phyloP scores from a whole-genome alignment of 768 basidiomycete genomes.

The Multifurca ochricompacta region DNA sequence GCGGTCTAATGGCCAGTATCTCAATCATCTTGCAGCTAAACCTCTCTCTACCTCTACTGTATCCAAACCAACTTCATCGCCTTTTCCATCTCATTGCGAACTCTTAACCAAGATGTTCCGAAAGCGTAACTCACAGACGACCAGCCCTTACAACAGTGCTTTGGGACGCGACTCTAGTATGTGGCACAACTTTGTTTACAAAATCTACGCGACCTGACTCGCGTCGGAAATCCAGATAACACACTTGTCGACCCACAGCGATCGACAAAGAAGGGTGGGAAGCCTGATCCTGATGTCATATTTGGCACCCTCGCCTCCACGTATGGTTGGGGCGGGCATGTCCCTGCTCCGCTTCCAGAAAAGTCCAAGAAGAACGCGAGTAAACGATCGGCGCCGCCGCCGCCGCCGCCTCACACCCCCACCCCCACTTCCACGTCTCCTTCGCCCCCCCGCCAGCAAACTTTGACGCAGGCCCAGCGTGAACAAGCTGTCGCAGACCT shows the following conservation, averaged over 20 bases:
- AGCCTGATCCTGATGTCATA: neutral
- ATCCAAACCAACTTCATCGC: neutral
- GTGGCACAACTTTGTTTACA: neutral
- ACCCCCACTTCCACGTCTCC: neutral
- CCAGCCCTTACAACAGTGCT: neutral
- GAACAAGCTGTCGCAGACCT: constrained; percentile 1
- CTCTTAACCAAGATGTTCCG: constrained; percentile 1
- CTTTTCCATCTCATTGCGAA: neutral
- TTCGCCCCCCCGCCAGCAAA: neutral
- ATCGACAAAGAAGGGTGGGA: neutral
- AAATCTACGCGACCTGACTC: neutral
- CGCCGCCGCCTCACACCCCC: neutral
- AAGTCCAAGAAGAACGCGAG: neutral
- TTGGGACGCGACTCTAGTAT: neutral
- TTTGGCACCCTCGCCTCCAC: neutral
- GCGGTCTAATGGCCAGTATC: neutral
- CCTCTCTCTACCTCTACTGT: neutral
- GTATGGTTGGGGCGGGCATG: neutral
- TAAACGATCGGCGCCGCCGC: neutral
- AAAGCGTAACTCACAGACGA: neutral
- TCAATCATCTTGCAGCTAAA: neutral
- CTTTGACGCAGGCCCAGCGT: neutral
- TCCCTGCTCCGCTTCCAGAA: neutral
- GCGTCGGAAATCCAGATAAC: neutral
- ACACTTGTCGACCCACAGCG: neutral